Evolutionary conservation across 495 filamentous ascomycete genomes (phyloP).

Genomic region (Tuber aestivum): DNA sequence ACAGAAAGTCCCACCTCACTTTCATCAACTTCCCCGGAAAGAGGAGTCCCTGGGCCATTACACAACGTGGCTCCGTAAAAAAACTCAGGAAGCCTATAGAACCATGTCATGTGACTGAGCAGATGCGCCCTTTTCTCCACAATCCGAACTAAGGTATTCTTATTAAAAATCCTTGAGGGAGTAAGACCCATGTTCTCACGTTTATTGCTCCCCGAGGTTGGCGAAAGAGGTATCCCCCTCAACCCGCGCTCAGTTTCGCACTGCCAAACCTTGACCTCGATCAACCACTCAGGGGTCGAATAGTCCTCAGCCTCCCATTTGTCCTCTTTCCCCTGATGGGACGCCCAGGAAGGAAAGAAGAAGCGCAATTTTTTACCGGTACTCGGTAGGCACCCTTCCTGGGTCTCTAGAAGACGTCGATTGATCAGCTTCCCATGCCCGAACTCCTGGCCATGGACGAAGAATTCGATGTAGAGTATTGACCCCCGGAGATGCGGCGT

Average conservation of each 20-base stretch:
- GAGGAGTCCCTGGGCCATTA: neutral
- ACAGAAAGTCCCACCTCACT: neutral
- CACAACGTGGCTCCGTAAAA: neutral
- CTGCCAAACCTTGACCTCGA: neutral
- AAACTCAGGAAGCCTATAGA: neutral
- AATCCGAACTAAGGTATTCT: neutral
- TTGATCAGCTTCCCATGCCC: neutral
- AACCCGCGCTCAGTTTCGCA: neutral
- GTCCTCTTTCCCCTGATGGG: neutral
- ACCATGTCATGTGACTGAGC: neutral
- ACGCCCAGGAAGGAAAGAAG: neutral
- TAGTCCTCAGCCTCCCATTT: neutral
- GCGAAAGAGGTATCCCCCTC: neutral
- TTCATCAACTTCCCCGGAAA: neutral
- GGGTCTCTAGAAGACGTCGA: neutral
- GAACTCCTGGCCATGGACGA: neutral
- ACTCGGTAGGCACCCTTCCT: neutral
- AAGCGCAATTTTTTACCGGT: neutral
- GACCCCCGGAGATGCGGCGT: neutral
- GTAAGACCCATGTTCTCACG: neutral
- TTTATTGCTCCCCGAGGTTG: neutral
- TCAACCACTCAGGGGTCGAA: neutral
- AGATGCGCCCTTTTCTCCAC: neutral
- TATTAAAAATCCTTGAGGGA: neutral
- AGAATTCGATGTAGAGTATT: neutral